Evolutionary conservation across 805 yeast genomes (phyloP).

Genomic region (Wickerhamomyces canadensis): DNA sequence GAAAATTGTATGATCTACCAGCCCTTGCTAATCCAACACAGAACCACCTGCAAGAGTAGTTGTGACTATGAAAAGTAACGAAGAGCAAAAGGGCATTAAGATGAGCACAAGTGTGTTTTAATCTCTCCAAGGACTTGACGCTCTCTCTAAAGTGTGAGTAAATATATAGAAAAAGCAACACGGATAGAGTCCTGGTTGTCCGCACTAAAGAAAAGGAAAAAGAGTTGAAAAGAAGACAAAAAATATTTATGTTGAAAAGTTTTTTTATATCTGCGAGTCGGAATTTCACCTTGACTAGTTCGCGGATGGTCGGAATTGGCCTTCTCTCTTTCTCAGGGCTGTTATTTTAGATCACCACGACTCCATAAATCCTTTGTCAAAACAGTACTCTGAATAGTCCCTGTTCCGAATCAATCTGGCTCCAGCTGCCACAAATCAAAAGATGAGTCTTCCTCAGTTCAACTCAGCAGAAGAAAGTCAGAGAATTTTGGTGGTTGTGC

Average conservation of each 20-base stretch:
- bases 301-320: conserved; percentile 1
- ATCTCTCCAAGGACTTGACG: conserved; percentile 74
- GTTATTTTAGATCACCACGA: too few species aligned
- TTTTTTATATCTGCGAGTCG: conserved; percentile 4
- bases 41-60: conserved; percentile 33
- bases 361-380: too few species aligned
- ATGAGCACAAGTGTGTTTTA: conserved; percentile 41
- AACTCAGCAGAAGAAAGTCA: not conserved
- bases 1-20: conserved; percentile 58
- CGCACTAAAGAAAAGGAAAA: conserved; percentile 42
- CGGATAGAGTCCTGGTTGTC: conserved; percentile 72
- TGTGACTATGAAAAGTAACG: conserved; percentile 26
- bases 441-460: conserved; percentile 5
- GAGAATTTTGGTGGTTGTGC: conserved; percentile 25
- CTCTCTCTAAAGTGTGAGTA: conserved; percentile 36
- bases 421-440: too few species aligned
- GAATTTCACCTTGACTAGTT: too few species aligned
- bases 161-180: conserved; percentile 49
- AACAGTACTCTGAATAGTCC: too few species aligned
- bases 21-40: conserved; percentile 46
- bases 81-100: conserved; percentile 59
- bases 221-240: conserved; percentile 2
- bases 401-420: too few species aligned
- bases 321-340: not conserved
- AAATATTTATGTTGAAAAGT: conserved; percentile 1